A percentile compares a stretch with the other conserved stretches of the same genome.
Conservation (phyloP, 2,329 filamentous ascomycete species). For the Sodiomyces alkalinus region DNA sequence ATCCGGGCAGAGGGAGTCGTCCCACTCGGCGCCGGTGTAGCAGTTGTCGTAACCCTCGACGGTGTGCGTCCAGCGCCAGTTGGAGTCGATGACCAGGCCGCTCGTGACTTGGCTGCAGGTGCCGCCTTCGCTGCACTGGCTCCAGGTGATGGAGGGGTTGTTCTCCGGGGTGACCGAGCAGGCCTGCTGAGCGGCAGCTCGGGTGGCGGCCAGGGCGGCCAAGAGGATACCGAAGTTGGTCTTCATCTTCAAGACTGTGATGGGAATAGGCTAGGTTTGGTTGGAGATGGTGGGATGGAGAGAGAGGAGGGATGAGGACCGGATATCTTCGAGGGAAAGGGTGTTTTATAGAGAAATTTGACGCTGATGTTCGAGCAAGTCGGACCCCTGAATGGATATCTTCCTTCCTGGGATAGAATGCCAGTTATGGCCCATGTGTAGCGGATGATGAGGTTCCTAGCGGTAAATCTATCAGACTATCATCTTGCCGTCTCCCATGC, state of each 20-base stretch:
- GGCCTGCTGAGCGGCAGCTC: slow-evolving; percentile 32
- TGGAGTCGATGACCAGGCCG: slow-evolving; percentile 40
- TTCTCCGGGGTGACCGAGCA: slow-evolving; percentile 32
- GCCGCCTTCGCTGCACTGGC: slow-evolving; percentile 33
- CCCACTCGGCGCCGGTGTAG: slow-evolving; percentile 37
- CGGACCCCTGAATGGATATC: too few relatives aligned
- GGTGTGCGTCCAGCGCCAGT: slow-evolving; percentile 46
- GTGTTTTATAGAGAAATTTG: slow-evolving; percentile 1
- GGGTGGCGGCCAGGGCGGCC: slow-evolving; percentile 11
- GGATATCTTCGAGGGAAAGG: too few relatives aligned
- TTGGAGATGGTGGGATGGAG: background rate
- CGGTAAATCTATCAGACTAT: too few relatives aligned
- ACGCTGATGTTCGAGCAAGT: too few relatives aligned
- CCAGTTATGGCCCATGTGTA: too few relatives aligned
- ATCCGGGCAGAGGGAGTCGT: slow-evolving; percentile 23
- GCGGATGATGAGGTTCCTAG: too few relatives aligned
- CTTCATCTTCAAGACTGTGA: slow-evolving; percentile 7
- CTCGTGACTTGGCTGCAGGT: slow-evolving; percentile 32
- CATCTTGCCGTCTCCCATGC: too few relatives aligned
- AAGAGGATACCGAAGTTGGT: slow-evolving; percentile 21
- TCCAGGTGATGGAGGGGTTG: slow-evolving; percentile 38
- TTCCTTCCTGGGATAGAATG: too few relatives aligned
- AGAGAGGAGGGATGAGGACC: background rate
- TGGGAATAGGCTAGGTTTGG: too few relatives aligned
- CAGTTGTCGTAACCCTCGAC: slow-evolving; percentile 33